Base-by-base conservation (phyloP, 2,329 filamentous ascomycete genomes). In the Talaromyces pinophilus region DNA sequence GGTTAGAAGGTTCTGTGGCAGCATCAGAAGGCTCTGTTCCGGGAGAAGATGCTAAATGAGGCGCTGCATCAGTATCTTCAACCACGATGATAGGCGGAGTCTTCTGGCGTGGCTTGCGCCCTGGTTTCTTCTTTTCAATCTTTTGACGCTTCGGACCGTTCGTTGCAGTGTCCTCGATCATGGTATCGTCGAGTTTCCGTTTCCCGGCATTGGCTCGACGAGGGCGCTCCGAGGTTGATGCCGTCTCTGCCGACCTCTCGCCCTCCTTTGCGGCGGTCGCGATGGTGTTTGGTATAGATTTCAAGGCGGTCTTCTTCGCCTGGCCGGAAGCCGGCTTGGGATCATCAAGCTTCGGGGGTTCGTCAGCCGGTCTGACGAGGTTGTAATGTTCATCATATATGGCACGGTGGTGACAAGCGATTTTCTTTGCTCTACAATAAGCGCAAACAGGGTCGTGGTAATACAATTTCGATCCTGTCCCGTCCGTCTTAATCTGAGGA, bases 81-180 rank as follows among this genome's bases (percentile, higher is more conserved):
- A 46, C 10, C 8, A 25, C 4, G 2, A 48, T 57, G 13, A 2
- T 15, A 5, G 25, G 22, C 25, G 61, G 35, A 10, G 48, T 22
- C 15, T 38, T 42, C 1, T 48, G 38, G 5, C 50, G 62, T 17
- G 62, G 50, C 28, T 63, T 63, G 7, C 11, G 62, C 3, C 38
- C 62, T 8, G 62, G 62, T 13, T 64, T 64, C 38, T 50, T 64
- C 15, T 19, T 10, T n/a, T 64, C 50, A 25, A 8, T 35, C 17
- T 33, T 40, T 8, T 44, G 44, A 50, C 40, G 61, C 28, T 54
- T 40, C 5, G 25, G 33, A 11, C 8, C 62, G 25, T 25, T 48
- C 8, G 22, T n/a, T 13, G 38, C 17, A n/a, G 38, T 2, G 13
- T 25, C 28, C 17, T 30, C 40, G 25, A 35, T 3, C 2, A 33